Evolutionary conservation across 306 rosid species (phyloP), one percentile per base, ranked within the genome.

Genomic region (Quercus cerris): DNA sequence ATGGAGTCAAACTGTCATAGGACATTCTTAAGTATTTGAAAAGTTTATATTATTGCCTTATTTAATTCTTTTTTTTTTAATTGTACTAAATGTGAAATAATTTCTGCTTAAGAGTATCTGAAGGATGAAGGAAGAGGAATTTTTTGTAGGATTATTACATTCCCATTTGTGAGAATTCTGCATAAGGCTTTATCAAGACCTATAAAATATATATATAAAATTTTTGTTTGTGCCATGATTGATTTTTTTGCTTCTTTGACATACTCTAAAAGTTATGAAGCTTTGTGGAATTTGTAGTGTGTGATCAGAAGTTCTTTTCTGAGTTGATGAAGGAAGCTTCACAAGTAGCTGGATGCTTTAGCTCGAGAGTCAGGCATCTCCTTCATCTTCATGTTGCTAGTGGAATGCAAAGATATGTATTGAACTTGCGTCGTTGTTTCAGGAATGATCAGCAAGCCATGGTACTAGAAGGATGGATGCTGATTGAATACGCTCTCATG

Each of bases 251-350:
- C 14, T 78, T 56, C 17, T 67, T 25, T 22, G 25, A 27, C 23
- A 30, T 9, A 7, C 3, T 66, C 17, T 22, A 33, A 77, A 54
- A 14, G 8, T 17, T 73, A 77, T 22, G 23, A 59, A 8, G 52
- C 70, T 77, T 18, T 83, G 72, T 83, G n/a, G 30, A 58, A 52
- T 82, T 38, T 79, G 76, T 75, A 92, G 97, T 80, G 70, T 87
- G 97, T 59, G 99, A 94, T 83, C 88, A 89, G 70, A 52, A 84
- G 80, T 88, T 94, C 85, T 93, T 94, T 89, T 74, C 92, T 4
- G 97, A 91, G 88, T 73, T 94, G 84, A 91, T 75, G 92, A 94
- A 88, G 87, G 99, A 94, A 82, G 97, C 90, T 71, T 91, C 91
- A 18, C 94, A 88, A 14, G 85, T 93, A 72, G 85, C 81, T 22